These are phyloP conservation scores for Populus nigra DNA, from an alignment of 345 rosid species.

Conservation along the genomic window DNA sequence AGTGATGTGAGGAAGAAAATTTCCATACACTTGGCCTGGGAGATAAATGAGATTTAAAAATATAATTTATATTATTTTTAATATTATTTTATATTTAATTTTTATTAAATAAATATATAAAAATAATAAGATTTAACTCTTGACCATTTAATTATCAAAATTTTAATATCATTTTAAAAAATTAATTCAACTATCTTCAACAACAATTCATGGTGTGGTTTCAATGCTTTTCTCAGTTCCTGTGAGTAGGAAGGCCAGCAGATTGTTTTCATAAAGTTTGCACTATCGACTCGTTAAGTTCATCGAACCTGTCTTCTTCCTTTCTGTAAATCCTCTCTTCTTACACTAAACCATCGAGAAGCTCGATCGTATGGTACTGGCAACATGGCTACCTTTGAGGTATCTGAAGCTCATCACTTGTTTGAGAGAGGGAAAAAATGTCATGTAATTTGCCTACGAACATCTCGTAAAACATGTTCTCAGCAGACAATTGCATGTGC, in stretches of 20 bases:
- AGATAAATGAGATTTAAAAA: too few relatives aligned
- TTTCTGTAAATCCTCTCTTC: neutral
- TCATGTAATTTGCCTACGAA: too few relatives aligned
- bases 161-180: rapidly evolving
- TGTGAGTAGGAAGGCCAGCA: neutral
- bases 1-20: too few relatives aligned
- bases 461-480: neutral
- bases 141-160: too few relatives aligned
- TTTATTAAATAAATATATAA: too few relatives aligned
- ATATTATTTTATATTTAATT: too few relatives aligned
- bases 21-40: too few relatives aligned
- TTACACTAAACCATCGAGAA: neutral
- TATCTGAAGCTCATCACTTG: neutral
- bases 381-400: neutral
- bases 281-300: neutral
- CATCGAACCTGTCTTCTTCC: neutral
- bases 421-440: neutral
- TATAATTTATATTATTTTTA: too few relatives aligned
- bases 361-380: neutral
- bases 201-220: too few relatives aligned
- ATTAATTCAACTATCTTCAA: too few relatives aligned
- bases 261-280: neutral
- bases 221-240: neutral
- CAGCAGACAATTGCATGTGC: neutral
- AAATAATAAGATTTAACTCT: rapidly evolving